Base-by-base conservation (phyloP, 2,329 filamentous ascomycete species). In the Ophiostoma pallidulum region DNA sequence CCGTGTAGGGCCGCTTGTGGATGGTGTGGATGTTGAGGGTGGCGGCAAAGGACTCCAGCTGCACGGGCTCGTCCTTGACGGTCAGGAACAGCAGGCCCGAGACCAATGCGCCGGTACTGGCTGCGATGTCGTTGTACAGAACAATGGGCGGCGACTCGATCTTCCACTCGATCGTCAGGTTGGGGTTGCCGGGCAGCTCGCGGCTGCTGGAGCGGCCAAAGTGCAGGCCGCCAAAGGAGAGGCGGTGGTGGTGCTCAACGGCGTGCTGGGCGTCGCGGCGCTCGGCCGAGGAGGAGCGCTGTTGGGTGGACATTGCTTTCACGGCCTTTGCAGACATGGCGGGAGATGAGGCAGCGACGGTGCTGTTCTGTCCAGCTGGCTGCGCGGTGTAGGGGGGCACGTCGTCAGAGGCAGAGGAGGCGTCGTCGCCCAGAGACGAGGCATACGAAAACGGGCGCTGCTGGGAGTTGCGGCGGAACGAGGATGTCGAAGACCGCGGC, bases 81-180 rank as follows among this genome's bases (percentile, higher is more conserved):
- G 79, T 72, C 47, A 97, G 66, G 57, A 82, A 79, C 57, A 97
- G 70, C 62, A 88, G 85, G 26, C 89, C 89, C 1, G 88, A 94
- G 43, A 96, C 77, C 51, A 96, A 71, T 7, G 89, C 88, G 48
- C 91, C 91, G 3, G 83, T 84, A 57, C 89, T 95, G 55, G 77
- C 75, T 52, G 81, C 75, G 1, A 86, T 73, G 20, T 75, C 71
- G 53, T 89, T 89, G 59, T 92, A 86, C 66, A 95, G 83, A 39
- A 96, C 78, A 16, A 91, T 74, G 3, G 90, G 90, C 1, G 89
- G 88, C 12, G 86, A 94, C 70, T 96, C 90, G 53, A 96, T 84
- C 57, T 68, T 72, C 70, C 73, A 78, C 50, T 71, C 65, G 16
- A 80, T 59, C 2, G 65, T 57, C 9, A 71, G 69, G 49, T 67